Evolutionary conservation across 345 rosid species (phyloP), one percentile per base, ranked within the genome.

Genomic region (Brassica carinata): DNA sequence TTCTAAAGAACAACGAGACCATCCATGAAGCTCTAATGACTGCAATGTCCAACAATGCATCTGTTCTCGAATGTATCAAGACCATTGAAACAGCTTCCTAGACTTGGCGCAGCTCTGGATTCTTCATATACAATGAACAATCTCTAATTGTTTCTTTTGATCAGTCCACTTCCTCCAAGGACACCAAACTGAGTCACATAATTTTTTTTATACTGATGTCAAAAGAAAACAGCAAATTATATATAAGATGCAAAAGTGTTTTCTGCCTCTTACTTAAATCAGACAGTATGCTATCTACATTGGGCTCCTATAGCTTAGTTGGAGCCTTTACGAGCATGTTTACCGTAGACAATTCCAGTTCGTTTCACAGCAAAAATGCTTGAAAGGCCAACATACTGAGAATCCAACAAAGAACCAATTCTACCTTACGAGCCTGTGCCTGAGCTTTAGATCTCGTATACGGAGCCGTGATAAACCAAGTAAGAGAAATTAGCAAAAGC

Each of bases 11-110:
- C 82, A 93, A 93, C 88, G 88, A 83, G 73, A 79, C 7, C 14
- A 80, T 82, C 70, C 92, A 91, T 80, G 97, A 93, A 87, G 93
- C 93, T 26, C 79, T 93, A 58, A 89, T 90, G 87, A 78, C 82
- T 66, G 93, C 94, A 19, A 93, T 93, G 98, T 74, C 97, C 15
- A 88, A 84, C 63, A 91, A 93, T 30, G 94, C 93, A 53, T 53
- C 88, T 67, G 90, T 95, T 58, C 73, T 91, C 65, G 94, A 92
- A 77, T 95, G 99, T 88, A 89, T 95, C 26, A 80, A 90, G 69
- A 84, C 90, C 17, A 90, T 93, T 53, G 98, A 95, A 85, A 77
- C 88, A 63, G 89, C 93, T 73, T 83, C 89, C 5, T 87, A 86
- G 81, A n/a, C 57, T 51, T 71, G 15, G 66, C 68, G 30, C 48